Base-by-base conservation (phyloP, 108 stramenopile genomes). In the Ochromonas danica region DNA sequence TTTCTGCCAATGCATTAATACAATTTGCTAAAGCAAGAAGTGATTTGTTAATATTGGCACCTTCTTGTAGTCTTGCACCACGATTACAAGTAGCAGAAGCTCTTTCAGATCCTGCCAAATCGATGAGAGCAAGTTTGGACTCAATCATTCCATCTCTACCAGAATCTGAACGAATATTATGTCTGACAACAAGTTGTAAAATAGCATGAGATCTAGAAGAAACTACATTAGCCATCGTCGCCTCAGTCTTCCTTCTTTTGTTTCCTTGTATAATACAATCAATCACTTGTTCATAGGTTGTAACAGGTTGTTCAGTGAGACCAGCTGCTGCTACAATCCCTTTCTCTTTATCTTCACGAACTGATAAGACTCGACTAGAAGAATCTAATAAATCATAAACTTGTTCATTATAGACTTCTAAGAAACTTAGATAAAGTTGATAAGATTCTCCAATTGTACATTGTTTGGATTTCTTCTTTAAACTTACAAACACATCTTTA, bases 321-420 rank as follows among this genome's bases (percentile, higher is more conserved):
- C 87, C 87, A 6, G 84, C 84, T 33, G 88, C 89, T 0, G 61
- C 79, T 40, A 89, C 88, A 14, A 85, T 63, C 22, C 89, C 89
- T 31, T 70, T 70, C n/a, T 70, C 65, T 1, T 83, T 82, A 57
- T 90, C 89, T 71, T 90, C 89, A 42, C 87, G 77, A 40, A 88
- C 81, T 30, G 81, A 81, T 3, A 89, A 85, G 0, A 83, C 78
- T 33, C 61, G 78, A 25, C 81, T 65, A 0, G 42, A 70, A 6
- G 84, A 84, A 35, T 85, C 91, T 38, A 90, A 85, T 40, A 90
- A 57, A 40, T 90, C 89, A 43, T 74, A 71, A 25, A 90, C 83
- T 27, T 86, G 87, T 81, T 90, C 89, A 85, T 90, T 90, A 79
- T 89, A 90, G 35, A 90, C 89, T 81, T 89, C 82, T 40, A 88